These are phyloP conservation scores for Bolboschoenoplectus hybrid DNA, from an alignment of 202 grass and related monocot genomes.

Conservation along the genomic window DNA sequence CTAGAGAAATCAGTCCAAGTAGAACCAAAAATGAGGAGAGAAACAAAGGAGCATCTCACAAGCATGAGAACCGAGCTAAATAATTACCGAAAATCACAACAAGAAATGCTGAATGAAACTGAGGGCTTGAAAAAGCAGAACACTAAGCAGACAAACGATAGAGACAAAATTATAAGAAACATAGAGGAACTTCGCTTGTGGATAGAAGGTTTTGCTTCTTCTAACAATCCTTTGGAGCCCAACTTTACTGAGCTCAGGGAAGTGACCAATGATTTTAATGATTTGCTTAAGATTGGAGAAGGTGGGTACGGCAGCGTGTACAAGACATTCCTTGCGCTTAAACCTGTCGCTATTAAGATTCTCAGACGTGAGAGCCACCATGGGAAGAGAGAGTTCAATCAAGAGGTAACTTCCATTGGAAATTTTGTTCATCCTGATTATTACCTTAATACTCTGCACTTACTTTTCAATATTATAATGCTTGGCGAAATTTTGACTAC, in stretches of 20 bases:
- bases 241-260: neutral
- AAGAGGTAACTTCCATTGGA: slow-evolving; percentile 33
- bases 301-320: slow-evolving; percentile 26
- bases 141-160: neutral
- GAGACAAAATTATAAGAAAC: neutral
- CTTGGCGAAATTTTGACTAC: neutral
- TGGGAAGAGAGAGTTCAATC: slow-evolving; percentile 9
- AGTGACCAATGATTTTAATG: neutral
- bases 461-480: too few species aligned
- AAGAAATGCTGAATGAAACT: neutral
- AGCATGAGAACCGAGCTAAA: neutral
- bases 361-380: neutral
- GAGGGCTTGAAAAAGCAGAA: neutral
- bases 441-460: neutral
- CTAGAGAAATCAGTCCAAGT: neutral
- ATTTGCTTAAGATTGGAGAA: slow-evolving; percentile 30
- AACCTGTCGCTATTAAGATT: slow-evolving; percentile 19
- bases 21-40: neutral
- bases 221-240: neutral
- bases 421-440: neutral
- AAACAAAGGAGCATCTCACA: neutral
- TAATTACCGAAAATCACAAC: too few species aligned
- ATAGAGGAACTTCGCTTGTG: neutral
- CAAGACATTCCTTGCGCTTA: neutral
- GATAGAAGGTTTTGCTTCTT: neutral